A percentile compares a stretch with the other conserved stretches of the same genome.
Evolutionary conservation across 2,329 filamentous ascomycete genomes (phyloP).

Genomic region (Hypoxylon sp.): DNA sequence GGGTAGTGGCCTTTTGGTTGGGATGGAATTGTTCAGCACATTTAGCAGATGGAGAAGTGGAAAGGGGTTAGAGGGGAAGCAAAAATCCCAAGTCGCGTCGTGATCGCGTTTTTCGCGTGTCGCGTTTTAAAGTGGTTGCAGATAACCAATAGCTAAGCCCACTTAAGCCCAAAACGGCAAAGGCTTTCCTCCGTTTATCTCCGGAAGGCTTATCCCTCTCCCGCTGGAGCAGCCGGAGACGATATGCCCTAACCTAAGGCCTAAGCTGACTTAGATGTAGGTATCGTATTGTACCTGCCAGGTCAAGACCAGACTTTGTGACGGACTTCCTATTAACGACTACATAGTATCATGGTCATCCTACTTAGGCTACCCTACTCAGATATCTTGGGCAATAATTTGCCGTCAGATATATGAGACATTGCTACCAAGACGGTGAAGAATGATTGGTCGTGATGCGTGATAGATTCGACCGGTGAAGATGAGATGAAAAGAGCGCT

Average conservation of each 20-base stretch:
- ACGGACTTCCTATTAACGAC: too few relatives aligned
- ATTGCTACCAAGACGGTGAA: too few relatives aligned
- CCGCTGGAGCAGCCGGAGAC: too few relatives aligned
- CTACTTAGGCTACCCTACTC: too few relatives aligned
- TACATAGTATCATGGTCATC: too few relatives aligned
- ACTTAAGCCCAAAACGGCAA: slow-evolving; percentile 25
- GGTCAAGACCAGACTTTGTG: too few relatives aligned
- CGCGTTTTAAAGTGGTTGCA: slow-evolving; percentile 35
- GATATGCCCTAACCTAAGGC: not conserved
- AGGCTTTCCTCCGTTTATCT: slow-evolving; percentile 18
- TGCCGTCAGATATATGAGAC: too few relatives aligned
- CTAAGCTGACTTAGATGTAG: too few relatives aligned
- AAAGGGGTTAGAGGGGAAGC: slow-evolving; percentile 30
- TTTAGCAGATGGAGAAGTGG: not conserved
- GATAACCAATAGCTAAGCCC: slow-evolving; percentile 12
- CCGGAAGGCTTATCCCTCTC: slow-evolving; percentile 19
- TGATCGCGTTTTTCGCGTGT: slow-evolving; percentile 30
- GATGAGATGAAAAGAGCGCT: slow-evolving; percentile 1
- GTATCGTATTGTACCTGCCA: too few relatives aligned
- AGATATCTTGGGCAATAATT: too few relatives aligned
- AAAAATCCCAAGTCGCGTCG: slow-evolving; percentile 30
- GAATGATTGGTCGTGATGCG: slow-evolving; percentile 21
- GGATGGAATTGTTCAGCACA: slow-evolving; percentile 7
- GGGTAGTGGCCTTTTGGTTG: slow-evolving; percentile 12
- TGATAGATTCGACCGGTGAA: slow-evolving; percentile 20